These are phyloP conservation scores for Populus euphratica DNA, from an alignment of 345 rosid genomes.

Conservation along the genomic window DNA sequence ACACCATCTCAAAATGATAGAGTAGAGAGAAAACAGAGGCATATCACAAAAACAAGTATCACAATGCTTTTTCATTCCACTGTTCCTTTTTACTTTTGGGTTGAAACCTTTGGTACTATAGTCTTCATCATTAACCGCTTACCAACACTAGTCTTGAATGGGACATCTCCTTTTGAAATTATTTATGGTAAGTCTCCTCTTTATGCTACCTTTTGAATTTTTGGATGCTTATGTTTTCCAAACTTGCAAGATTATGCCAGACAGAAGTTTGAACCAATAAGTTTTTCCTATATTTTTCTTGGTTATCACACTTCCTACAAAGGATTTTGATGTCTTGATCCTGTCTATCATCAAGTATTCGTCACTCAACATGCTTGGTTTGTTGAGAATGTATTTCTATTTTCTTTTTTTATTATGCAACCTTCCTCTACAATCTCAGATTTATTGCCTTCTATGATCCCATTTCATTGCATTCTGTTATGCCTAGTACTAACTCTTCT, in stretches of 20 bases:
- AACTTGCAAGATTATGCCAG: not conserved
- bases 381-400: not conserved
- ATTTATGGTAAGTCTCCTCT: not conserved
- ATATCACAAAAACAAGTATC: not conserved
- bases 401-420: not conserved
- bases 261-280: not conserved
- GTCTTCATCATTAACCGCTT: not conserved
- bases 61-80: not conserved
- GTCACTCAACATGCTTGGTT: conserved; percentile 3
- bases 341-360: not conserved
- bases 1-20: not conserved
- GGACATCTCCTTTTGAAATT: not conserved
- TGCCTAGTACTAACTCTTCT: not conserved
- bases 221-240: not conserved
- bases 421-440: too few species aligned
- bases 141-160: not conserved
- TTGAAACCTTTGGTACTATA: not conserved
- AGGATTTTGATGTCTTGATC: not conserved
- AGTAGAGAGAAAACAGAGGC: not conserved
- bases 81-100: not conserved
- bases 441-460: not conserved
- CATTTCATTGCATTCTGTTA: not conserved
- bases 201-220: not conserved
- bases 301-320: not conserved
- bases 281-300: not conserved